A percentile compares a stretch with the other conserved stretches of the same genome.
These are phyloP conservation scores for Solanum infundibuliforme DNA, from an alignment of 257 asterid species.

Conservation along the genomic window DNA sequence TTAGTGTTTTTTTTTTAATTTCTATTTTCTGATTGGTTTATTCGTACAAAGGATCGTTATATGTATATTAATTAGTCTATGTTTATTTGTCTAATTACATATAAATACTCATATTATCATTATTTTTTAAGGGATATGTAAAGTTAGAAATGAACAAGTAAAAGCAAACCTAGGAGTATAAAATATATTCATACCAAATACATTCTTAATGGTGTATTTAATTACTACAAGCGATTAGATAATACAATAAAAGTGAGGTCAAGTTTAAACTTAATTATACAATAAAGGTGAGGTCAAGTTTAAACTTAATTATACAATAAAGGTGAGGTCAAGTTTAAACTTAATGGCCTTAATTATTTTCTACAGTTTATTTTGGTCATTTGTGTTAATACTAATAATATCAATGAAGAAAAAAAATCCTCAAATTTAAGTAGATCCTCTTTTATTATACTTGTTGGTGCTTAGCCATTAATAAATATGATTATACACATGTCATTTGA, in stretches of 20 bases:
- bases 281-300: background rate
- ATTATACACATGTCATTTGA: background rate
- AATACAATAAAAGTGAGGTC: background rate
- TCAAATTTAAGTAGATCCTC: background rate
- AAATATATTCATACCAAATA: background rate
- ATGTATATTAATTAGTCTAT: background rate
- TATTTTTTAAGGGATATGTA: background rate
- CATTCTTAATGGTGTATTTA: background rate
- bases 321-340: background rate
- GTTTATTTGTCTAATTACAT: background rate
- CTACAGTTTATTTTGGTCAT: background rate
- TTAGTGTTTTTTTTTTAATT: too few relatives aligned
- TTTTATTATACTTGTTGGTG: background rate
- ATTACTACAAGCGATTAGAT: background rate
- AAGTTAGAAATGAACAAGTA: too few relatives aligned
- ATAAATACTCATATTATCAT: background rate
- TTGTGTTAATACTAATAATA: background rate
- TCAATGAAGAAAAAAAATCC: background rate
- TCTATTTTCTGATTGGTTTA: background rate
- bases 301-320: background rate
- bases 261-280: background rate
- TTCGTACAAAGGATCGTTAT: background rate
- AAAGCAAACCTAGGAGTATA: background rate
- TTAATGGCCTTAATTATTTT: background rate
- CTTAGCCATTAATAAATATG: background rate